Conservation (phyloP, 2,329 filamentous ascomycete species). For the Curvularia lunata region DNA sequence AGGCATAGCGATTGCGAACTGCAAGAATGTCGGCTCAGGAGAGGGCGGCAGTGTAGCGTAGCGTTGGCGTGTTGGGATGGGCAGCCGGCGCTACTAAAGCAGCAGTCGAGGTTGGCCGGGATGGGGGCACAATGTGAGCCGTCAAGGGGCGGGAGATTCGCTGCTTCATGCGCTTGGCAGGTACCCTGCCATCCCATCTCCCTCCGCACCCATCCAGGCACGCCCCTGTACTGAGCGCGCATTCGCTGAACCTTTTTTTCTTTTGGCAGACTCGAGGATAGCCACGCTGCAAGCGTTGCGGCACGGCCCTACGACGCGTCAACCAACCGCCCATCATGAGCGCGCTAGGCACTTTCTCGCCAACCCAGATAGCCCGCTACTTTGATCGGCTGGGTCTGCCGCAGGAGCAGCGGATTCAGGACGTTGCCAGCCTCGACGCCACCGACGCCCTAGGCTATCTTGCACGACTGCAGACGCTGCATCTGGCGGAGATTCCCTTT, state of each 20-base stretch:
- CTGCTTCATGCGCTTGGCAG: slow-evolving; percentile 18
- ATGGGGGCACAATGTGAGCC: not conserved
- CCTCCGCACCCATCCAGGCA: slow-evolving; percentile 13
- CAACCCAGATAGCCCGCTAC: slow-evolving; percentile 42
- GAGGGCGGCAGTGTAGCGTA: not conserved
- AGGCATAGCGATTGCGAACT: slow-evolving; percentile 4
- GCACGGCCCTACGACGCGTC: not conserved
- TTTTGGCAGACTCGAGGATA: not conserved
- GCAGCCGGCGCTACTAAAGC: slow-evolving; percentile 15
- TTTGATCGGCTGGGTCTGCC: slow-evolving; percentile 45
- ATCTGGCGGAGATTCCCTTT: slow-evolving; percentile 60
- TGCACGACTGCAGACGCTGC: slow-evolving; percentile 43
- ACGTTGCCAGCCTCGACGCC: slow-evolving; percentile 29
- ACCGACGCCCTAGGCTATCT: slow-evolving; percentile 40
- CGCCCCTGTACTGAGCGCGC: not conserved
- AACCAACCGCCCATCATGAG: slow-evolving; percentile 7
- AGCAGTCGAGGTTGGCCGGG: slow-evolving; percentile 6
- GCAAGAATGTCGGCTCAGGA: not conserved
- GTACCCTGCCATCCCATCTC: not conserved
- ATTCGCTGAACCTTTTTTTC: slow-evolving; percentile 8
- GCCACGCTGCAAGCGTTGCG: not conserved
- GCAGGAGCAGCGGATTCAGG: slow-evolving; percentile 30
- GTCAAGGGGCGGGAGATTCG: slow-evolving; percentile 16
- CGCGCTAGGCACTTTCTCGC: slow-evolving; percentile 29
- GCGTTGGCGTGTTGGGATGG: not conserved